Conservation (phyloP, 768 basidiomycete species). For the Daedaleopsis sinensis region DNA sequence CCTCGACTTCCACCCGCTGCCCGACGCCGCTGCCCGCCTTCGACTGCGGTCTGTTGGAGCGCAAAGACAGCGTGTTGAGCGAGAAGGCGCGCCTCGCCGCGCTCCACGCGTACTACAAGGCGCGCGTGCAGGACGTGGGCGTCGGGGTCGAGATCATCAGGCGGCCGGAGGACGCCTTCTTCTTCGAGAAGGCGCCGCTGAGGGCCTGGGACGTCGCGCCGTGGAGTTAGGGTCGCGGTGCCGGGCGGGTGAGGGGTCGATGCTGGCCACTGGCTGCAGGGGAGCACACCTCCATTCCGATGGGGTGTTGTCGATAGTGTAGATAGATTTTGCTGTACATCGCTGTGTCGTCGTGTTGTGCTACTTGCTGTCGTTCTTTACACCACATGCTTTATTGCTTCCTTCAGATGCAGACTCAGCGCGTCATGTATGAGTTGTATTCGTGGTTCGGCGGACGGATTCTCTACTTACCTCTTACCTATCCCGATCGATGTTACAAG, state of each 20-base stretch:
- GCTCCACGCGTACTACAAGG: conserved; percentile 20
- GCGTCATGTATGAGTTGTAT: no score
- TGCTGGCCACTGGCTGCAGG: no score
- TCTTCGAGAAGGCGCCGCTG: neutral
- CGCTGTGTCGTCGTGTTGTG: no score
- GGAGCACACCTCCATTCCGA: neutral
- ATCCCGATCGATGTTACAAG: no score
- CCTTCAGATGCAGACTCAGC: no score
- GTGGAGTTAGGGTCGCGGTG: neutral
- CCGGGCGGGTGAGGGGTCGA: no score
- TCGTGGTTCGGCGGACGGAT: no score
- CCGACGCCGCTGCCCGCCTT: conserved; percentile 16
- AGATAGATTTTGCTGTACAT: no score
- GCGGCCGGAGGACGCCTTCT: conserved; percentile 30
- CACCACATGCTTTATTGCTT: no score
- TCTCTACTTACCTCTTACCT: no score
- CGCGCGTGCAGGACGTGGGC: conserved; percentile 19
- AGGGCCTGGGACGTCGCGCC: conserved; percentile 1
- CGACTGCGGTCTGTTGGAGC: conserved; percentile 15
- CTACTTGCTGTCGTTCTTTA: no score
- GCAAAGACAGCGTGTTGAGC: conserved; percentile 16
- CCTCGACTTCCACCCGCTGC: neutral
- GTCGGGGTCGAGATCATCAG: conserved; percentile 25
- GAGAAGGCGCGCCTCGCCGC: conserved; percentile 22
- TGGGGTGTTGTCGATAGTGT: no score